A percentile compares a stretch with the other conserved stretches of the same genome.
Evolutionary conservation across 805 yeast genomes (phyloP).

Genomic region (Myxozyma vanderwaltii): DNA sequence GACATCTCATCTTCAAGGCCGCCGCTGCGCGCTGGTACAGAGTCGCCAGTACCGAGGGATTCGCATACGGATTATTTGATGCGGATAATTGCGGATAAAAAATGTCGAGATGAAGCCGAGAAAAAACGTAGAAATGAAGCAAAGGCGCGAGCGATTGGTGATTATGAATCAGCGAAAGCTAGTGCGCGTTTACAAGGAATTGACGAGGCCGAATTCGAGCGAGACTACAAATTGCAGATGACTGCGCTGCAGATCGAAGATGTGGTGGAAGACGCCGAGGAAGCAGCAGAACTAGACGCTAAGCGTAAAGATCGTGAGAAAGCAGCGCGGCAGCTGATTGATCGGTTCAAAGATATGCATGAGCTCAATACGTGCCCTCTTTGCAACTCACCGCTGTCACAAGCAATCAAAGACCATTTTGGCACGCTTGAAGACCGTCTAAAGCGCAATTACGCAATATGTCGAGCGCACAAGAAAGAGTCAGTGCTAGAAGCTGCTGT

Average conservation of each 20-base stretch:
- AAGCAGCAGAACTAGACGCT: background rate
- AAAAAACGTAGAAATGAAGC: background rate
- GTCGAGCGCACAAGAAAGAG: conserved; percentile 20
- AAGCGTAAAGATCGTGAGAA: conserved; percentile 2
- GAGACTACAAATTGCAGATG: background rate
- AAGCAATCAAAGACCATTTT: conserved; percentile 8
- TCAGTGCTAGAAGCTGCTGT: conserved; percentile 4
- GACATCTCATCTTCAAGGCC: background rate
- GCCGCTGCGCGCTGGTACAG: background rate
- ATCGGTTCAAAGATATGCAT: conserved; percentile 1
- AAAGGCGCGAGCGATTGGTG: background rate
- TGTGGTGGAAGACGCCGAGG: conserved; percentile 1
- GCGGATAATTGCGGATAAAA: background rate
- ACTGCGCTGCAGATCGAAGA: background rate
- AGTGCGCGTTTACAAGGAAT: background rate
- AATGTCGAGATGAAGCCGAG: background rate
- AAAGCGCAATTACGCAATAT: conserved; percentile 27
- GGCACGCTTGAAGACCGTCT: conserved; percentile 9
- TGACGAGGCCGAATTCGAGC: background rate
- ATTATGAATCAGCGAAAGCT: background rate
- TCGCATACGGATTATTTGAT: conserved; percentile 4
- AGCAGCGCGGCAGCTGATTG: background rate
- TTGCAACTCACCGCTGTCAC: conserved; percentile 15
- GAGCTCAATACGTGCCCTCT: conserved; percentile 24
- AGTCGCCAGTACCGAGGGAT: background rate